A percentile compares a stretch with the other conserved stretches of the same genome.
Evolutionary conservation across 768 basidiomycete genomes (phyloP).

Genomic region (Pisolithus albus): DNA sequence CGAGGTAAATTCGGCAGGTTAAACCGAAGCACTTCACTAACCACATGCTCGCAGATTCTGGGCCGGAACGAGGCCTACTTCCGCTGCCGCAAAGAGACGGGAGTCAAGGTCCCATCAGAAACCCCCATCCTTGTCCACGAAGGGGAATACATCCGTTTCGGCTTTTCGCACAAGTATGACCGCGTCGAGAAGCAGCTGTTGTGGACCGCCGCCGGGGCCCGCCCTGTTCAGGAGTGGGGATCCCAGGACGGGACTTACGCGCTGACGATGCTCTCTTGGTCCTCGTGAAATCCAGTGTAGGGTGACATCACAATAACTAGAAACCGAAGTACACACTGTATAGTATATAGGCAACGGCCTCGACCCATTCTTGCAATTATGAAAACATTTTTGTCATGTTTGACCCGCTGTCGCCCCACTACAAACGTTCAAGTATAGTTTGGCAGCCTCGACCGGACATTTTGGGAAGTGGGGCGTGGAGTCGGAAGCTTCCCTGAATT

Average conservation of each 20-base stretch:
- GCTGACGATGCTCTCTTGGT: neutral
- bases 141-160: neutral
- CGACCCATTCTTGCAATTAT: too few relatives aligned
- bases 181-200: neutral
- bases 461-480: too few relatives aligned
- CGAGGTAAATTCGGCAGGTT: neutral
- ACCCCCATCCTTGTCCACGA: neutral
- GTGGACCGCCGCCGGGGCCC: neutral
- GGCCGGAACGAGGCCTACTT: slow-evolving; percentile 1
- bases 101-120: neutral
- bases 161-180: slow-evolving; percentile 2
- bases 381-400: too few relatives aligned
- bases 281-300: neutral
- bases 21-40: neutral
- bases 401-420: too few relatives aligned
- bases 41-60: neutral
- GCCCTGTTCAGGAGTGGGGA: neutral
- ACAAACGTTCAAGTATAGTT: too few relatives aligned
- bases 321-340: too few relatives aligned
- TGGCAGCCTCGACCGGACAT: too few relatives aligned
- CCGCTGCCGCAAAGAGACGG: neutral
- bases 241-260: neutral
- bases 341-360: too few relatives aligned
- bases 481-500: too few relatives aligned
- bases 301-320: too few relatives aligned